phyloP scores from a whole-genome alignment of 1,284 basidiomycete genomes.

The Ustilago vetiveriae region DNA sequence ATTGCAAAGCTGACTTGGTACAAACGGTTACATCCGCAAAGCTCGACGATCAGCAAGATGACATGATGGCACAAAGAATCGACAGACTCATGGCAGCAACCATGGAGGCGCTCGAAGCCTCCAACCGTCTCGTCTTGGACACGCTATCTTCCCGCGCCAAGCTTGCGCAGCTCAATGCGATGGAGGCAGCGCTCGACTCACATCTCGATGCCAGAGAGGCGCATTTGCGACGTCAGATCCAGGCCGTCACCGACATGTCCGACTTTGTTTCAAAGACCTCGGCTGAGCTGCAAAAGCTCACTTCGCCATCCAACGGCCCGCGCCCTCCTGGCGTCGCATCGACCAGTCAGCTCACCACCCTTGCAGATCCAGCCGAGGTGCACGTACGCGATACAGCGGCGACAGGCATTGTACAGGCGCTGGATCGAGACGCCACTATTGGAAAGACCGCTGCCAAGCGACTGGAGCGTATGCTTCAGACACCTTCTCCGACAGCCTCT shows the following conservation, averaged over 20 bases:
- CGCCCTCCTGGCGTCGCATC: constrained; percentile 14
- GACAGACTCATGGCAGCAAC: constrained; percentile 40
- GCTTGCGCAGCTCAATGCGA: constrained; percentile 39
- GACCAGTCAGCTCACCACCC: constrained; percentile 10
- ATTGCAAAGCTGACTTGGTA: no score
- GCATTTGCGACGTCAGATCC: constrained; percentile 32
- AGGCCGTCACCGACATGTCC: constrained; percentile 38
- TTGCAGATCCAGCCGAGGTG: constrained; percentile 26
- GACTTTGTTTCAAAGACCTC: constrained; percentile 35
- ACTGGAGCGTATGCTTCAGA: constrained; percentile 49
- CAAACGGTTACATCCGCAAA: no score
- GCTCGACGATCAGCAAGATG: constrained; percentile 4
- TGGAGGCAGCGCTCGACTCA: constrained; percentile 39
- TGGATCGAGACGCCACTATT: constrained; percentile 51
- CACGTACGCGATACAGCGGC: constrained; percentile 21
- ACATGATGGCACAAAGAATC: constrained; percentile 22
- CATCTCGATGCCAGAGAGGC: constrained; percentile 34
- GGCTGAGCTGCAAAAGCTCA: constrained; percentile 25
- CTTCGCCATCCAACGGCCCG: background rate
- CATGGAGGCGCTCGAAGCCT: constrained; percentile 43
- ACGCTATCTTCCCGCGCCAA: constrained; percentile 39
- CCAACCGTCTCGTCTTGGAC: constrained; percentile 35
- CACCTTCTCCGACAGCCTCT: constrained; percentile 17
- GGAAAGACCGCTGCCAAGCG: constrained; percentile 56
- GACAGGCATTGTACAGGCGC: constrained; percentile 40